Percentiles rank a stretch among this genome's conserved stretches.
phyloP scores from a whole-genome alignment of 352 stramenopile species.

The Pythium apleroticum region DNA sequence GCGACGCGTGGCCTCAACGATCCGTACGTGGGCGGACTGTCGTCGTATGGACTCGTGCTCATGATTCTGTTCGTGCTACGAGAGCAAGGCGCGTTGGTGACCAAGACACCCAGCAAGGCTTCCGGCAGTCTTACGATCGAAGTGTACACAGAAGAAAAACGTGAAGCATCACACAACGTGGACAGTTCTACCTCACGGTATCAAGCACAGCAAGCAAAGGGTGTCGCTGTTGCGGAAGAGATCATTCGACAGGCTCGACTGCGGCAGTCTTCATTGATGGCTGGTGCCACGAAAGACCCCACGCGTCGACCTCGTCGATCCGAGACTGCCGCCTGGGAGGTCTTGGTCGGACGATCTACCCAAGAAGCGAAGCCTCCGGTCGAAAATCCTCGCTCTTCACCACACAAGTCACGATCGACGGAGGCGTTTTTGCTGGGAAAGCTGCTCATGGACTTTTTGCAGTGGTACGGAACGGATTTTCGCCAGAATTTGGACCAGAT shows the following conservation, averaged over 20 bases:
- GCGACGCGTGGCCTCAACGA: constrained; percentile 87
- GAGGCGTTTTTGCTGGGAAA: constrained; percentile 65
- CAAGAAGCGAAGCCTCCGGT: background rate
- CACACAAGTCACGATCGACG: constrained; percentile 10
- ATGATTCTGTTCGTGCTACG: constrained; percentile 75
- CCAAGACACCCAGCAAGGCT: constrained; percentile 3
- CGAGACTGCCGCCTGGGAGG: constrained; percentile 16
- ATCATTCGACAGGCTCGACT: constrained; percentile 49
- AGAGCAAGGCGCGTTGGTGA: constrained; percentile 56
- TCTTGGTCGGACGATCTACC: background rate
- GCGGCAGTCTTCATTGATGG: constrained; percentile 32
- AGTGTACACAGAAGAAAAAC: background rate
- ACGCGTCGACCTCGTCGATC: constrained; percentile 6
- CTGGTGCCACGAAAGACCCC: constrained; percentile 29
- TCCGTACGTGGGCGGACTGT: constrained; percentile 88
- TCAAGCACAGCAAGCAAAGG: constrained; percentile 36
- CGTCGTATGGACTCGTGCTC: constrained; percentile 84
- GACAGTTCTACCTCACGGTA: constrained; percentile 26
- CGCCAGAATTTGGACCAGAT: constrained; percentile 71
- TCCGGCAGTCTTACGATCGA: constrained; percentile 10
- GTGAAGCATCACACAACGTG: too few species aligned
- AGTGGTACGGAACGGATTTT: constrained; percentile 86
- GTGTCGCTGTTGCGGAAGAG: constrained; percentile 44
- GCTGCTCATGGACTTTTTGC: constrained; percentile 80
- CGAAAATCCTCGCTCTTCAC: constrained; percentile 14